phyloP scores from a whole-genome alignment of 1,284 basidiomycete genomes.

The Pseudozyma sp. region DNA sequence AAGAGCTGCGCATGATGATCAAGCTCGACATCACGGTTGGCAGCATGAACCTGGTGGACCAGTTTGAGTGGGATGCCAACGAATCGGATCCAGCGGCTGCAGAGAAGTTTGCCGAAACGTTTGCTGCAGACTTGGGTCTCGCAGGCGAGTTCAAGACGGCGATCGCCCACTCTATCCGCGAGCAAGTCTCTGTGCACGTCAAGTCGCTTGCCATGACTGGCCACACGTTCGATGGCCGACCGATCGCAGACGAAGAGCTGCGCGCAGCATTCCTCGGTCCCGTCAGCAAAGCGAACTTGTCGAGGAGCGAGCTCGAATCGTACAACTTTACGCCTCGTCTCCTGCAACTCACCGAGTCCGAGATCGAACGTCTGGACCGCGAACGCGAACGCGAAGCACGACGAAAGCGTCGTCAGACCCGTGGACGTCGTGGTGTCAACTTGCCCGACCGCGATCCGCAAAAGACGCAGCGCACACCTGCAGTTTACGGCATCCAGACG shows the following conservation, averaged over 20 bases:
- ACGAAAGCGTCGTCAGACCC: conserved; percentile 83
- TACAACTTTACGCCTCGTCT: conserved; percentile 83
- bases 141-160: conserved; percentile 89
- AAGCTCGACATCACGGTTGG: conserved; percentile 98
- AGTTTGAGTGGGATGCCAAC: conserved; percentile 97
- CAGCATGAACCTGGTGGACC: conserved; percentile 91
- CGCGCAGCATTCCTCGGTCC: conserved; percentile 87
- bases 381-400: conserved; percentile 93
- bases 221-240: conserved; percentile 82
- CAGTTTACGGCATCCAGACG: conserved; percentile 64
- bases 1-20: conserved; percentile 87
- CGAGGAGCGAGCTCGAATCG: conserved; percentile 77
- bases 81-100: conserved; percentile 79
- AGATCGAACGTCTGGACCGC: conserved; percentile 85
- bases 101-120: conserved; percentile 91
- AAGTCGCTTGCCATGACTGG: conserved; percentile 92
- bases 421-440: conserved; percentile 87
- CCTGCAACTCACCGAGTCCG: conserved; percentile 86
- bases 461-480: conserved; percentile 80
- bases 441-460: conserved; percentile 93
- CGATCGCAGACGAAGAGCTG: conserved; percentile 90
- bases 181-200: conserved; percentile 91
- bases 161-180: conserved; percentile 93
- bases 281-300: conserved; percentile 70
- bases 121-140: conserved; percentile 87